Conservation (phyloP, 2,329 filamentous ascomycete genomes). For the Stachybotrys chartarum region DNA sequence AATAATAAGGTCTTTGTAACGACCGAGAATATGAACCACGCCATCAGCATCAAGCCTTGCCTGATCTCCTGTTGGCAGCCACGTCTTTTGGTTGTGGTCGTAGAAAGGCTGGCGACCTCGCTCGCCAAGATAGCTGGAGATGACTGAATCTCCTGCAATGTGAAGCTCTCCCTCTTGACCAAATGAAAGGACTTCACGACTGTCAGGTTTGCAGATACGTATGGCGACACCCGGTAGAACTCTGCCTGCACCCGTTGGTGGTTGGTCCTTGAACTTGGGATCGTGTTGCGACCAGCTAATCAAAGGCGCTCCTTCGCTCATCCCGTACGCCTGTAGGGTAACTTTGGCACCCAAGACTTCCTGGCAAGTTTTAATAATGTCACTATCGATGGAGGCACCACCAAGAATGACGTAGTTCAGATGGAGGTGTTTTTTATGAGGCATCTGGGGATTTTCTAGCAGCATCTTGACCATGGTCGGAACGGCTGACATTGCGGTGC, state of each 20-base stretch:
- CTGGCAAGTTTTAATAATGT: slow-evolving; percentile 24
- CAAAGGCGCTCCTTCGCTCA: slow-evolving; percentile 36
- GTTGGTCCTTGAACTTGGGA: slow-evolving; percentile 19
- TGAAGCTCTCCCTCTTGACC: slow-evolving; percentile 32
- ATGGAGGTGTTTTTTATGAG: slow-evolving; percentile 15
- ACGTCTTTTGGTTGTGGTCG: slow-evolving; percentile 20
- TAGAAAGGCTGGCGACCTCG: slow-evolving; percentile 25
- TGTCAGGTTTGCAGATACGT: slow-evolving; percentile 26
- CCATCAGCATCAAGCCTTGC: slow-evolving; percentile 29
- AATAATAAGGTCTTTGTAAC: slow-evolving; percentile 39
- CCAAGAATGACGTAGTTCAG: slow-evolving; percentile 26
- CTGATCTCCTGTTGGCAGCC: slow-evolving; percentile 34
- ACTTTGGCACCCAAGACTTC: slow-evolving; percentile 21
- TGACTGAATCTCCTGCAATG: slow-evolving; percentile 26
- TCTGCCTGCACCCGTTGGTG: slow-evolving; percentile 33
- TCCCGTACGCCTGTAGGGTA: slow-evolving; percentile 33
- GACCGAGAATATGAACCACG: slow-evolving; percentile 28
- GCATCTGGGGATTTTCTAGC: slow-evolving; percentile 19
- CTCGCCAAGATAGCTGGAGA: slow-evolving; percentile 23
- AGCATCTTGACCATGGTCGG: slow-evolving; percentile 26
- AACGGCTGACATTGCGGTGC: slow-evolving; percentile 32
- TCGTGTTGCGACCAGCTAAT: slow-evolving; percentile 30
- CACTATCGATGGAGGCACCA: slow-evolving; percentile 20
- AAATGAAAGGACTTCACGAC: slow-evolving; percentile 17
- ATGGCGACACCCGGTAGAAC: slow-evolving; percentile 30